Conservation (phyloP, 768 basidiomycete species). For the Russula emetica region DNA sequence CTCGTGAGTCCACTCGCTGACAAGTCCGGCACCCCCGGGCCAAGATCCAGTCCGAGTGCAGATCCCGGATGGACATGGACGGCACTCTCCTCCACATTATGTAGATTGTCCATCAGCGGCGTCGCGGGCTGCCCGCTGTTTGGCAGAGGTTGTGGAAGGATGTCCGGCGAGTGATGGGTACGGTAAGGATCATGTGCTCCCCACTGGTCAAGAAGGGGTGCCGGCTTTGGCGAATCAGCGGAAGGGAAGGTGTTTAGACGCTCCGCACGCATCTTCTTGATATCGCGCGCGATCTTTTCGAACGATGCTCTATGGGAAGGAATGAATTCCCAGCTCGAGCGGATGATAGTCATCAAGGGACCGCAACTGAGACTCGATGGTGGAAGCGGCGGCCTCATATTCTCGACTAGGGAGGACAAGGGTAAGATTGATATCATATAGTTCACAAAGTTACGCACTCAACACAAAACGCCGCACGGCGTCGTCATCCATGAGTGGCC, state of each 20-base stretch:
- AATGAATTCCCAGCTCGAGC: slow-evolving; percentile 53
- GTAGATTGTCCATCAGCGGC: background rate
- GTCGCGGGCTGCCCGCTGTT: background rate
- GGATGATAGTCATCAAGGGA: slow-evolving; percentile 44
- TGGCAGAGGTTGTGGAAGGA: slow-evolving; percentile 29
- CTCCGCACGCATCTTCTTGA: slow-evolving; percentile 45
- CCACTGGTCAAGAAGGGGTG: slow-evolving; percentile 29
- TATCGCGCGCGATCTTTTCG: slow-evolving; percentile 41
- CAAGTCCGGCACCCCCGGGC: background rate
- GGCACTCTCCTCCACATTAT: background rate
- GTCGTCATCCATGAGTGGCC: slow-evolving; percentile 49
- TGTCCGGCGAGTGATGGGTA: slow-evolving; percentile 32
- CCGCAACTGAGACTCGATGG: slow-evolving; percentile 35
- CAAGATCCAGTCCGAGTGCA: slow-evolving; percentile 2
- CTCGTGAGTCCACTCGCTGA: background rate
- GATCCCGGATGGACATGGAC: background rate
- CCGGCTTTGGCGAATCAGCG: slow-evolving; percentile 34
- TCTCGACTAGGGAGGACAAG: slow-evolving; percentile 26
- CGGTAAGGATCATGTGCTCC: slow-evolving; percentile 14
- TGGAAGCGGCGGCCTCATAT: slow-evolving; percentile 38
- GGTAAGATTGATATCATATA: background rate
- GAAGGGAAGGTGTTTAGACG: slow-evolving; percentile 20
- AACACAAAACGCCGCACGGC: slow-evolving; percentile 49
- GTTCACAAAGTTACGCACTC: slow-evolving; percentile 33
- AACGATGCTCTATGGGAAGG: slow-evolving; percentile 54